Percentiles rank a stretch among this genome's conserved stretches.
Conservation (phyloP, 2,329 filamentous ascomycete species). For the Ceratocystis cubensis region DNA sequence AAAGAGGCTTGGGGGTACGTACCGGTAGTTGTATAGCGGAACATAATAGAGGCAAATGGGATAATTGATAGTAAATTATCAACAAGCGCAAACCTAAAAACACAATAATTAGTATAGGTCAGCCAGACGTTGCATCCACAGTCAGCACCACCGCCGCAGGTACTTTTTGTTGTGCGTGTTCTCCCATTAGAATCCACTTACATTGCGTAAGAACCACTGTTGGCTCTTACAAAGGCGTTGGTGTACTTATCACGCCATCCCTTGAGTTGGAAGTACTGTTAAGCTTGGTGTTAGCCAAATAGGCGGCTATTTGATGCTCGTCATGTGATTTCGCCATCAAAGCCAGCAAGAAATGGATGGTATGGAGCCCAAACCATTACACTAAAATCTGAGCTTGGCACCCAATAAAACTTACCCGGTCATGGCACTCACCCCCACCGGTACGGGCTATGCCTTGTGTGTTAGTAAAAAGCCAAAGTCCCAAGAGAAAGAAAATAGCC, state of each 20-base stretch:
- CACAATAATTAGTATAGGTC: background rate
- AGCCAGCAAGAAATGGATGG: too few relatives aligned
- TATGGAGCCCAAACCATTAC: background rate
- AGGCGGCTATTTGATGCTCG: background rate
- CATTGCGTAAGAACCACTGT: slow-evolving; percentile 69
- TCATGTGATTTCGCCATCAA: background rate
- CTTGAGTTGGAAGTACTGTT: slow-evolving; percentile 83
- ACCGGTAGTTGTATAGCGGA: slow-evolving; percentile 79
- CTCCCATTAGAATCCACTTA: slow-evolving; percentile 34
- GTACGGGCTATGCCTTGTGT: slow-evolving; percentile 31
- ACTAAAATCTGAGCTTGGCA: background rate
- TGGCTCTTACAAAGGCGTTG: slow-evolving; percentile 55
- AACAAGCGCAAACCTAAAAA: slow-evolving; percentile 54
- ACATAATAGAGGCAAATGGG: slow-evolving; percentile 68
- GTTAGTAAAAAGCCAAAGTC: slow-evolving; percentile 2
- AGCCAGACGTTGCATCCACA: background rate
- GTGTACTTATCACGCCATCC: slow-evolving; percentile 56
- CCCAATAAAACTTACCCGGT: slow-evolving; percentile 35
- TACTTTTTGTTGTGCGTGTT: background rate
- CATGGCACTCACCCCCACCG: slow-evolving; percentile 39
- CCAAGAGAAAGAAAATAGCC: background rate
- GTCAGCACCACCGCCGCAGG: background rate
- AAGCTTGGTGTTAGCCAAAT: slow-evolving; percentile 29
- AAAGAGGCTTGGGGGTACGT: slow-evolving; percentile 22
- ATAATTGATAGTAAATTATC: slow-evolving; percentile 75